Percentiles rank a stretch among this genome's conserved stretches.
Evolutionary conservation across 345 rosid genomes (phyloP).

Genomic region (Cardiospermum halicacabum): DNA sequence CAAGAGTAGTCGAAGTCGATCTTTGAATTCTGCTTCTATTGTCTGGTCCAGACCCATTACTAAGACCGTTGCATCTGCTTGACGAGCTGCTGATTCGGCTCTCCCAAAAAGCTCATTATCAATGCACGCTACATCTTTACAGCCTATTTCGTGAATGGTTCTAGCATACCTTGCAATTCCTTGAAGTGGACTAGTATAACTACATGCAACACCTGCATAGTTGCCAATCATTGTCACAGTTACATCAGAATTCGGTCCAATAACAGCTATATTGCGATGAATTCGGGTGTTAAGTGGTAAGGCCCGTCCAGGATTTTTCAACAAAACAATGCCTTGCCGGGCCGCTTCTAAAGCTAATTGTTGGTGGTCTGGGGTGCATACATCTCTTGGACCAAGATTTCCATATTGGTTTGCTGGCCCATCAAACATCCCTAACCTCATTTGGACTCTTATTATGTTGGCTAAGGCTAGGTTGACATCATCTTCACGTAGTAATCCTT

Average conservation of each 20-base stretch:
- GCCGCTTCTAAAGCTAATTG: slow-evolving; percentile 82
- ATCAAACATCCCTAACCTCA: slow-evolving; percentile 97
- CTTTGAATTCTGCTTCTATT: slow-evolving; percentile 68
- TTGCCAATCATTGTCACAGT: slow-evolving; percentile 92
- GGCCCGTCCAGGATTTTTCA: slow-evolving; percentile 42
- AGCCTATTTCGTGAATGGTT: slow-evolving; percentile 62
- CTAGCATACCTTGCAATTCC: slow-evolving; percentile 59
- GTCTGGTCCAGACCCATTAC: slow-evolving; percentile 96
- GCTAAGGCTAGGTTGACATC: no score
- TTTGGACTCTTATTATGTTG: no score
- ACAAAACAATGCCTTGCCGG: slow-evolving; percentile 77
- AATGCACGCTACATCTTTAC: slow-evolving; percentile 50
- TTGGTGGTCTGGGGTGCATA: slow-evolving; percentile 65
- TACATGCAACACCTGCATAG: slow-evolving; percentile 83
- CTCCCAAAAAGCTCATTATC: slow-evolving; percentile 38
- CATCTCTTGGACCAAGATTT: slow-evolving; percentile 72
- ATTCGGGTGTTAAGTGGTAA: slow-evolving; percentile 52
- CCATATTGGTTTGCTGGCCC: slow-evolving; percentile 68
- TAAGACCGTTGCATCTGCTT: slow-evolving; percentile 65
- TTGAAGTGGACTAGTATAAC: slow-evolving; percentile 64
- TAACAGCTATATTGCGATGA: slow-evolving; percentile 66
- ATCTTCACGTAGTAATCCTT: no score
- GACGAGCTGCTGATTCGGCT: no score
- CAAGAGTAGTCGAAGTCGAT: slow-evolving; percentile 57
- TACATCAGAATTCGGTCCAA: slow-evolving; percentile 92